A percentile compares a stretch with the other conserved stretches of the same genome.
These are phyloP conservation scores for Vanilla planifolia DNA, from an alignment of 106 monocot species.

Conservation along the genomic window DNA sequence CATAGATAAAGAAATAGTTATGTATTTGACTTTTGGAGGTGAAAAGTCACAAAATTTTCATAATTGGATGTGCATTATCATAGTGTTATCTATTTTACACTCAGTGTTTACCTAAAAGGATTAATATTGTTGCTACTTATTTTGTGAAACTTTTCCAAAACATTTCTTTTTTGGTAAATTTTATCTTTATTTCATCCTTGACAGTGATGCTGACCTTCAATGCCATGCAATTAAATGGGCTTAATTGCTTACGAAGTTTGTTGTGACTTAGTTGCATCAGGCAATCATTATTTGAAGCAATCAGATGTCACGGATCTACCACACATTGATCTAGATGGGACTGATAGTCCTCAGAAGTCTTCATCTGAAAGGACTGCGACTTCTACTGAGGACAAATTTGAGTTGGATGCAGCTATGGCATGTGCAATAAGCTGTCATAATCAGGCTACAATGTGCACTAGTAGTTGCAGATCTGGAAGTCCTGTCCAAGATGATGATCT, in stretches of 20 bases:
- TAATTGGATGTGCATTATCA: too few relatives aligned
- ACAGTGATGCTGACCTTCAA: not conserved
- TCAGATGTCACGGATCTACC: conserved; percentile 6
- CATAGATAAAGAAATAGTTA: too few relatives aligned
- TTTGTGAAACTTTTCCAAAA: not conserved
- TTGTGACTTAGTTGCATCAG: conserved; percentile 22
- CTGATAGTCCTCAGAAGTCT: conserved; percentile 14
- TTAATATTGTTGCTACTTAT: not conserved
- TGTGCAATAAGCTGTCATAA: conserved; percentile 16
- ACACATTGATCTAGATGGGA: conserved; percentile 22
- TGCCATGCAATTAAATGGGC: not conserved
- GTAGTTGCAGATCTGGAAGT: conserved; percentile 15
- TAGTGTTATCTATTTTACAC: too few relatives aligned
- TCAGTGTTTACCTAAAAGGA: too few relatives aligned
- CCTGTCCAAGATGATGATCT: conserved; percentile 4
- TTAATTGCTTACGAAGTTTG: not conserved
- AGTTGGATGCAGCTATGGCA: conserved; percentile 20
- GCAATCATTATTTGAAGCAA: conserved; percentile 8
- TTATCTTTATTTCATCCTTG: not conserved
- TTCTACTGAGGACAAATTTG: conserved; percentile 21
- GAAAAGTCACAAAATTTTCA: too few relatives aligned
- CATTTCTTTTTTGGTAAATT: not conserved
- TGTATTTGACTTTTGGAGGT: too few relatives aligned
- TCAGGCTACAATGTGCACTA: conserved; percentile 5
- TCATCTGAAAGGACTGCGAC: conserved; percentile 18